Percentiles rank a stretch among this genome's conserved stretches.
Conservation (phyloP, 176 grass and related monocot genomes). For the Aegilops bicornis region DNA sequence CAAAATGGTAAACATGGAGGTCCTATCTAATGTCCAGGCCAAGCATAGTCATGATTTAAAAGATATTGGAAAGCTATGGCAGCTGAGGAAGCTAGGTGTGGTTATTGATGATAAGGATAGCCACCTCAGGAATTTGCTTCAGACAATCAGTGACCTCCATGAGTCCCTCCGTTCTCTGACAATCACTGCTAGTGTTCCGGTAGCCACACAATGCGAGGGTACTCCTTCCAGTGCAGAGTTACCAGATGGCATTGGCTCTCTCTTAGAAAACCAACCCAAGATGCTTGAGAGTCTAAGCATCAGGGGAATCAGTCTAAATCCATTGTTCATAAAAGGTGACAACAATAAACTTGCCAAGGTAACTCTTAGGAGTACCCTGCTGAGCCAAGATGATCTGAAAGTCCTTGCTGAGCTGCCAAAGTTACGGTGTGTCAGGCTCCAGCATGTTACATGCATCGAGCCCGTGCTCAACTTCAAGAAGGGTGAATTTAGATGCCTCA, state of each 20-base stretch:
- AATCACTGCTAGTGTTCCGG: not conserved
- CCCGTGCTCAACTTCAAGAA: not conserved
- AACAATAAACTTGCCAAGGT: not conserved
- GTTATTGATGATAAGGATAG: not conserved
- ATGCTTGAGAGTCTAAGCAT: constrained; percentile 20
- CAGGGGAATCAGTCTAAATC: not conserved
- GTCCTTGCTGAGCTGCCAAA: not conserved
- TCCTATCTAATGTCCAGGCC: not conserved
- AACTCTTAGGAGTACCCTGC: not conserved
- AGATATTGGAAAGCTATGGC: not conserved
- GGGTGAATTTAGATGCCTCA: not conserved
- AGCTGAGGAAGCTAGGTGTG: constrained; percentile 24
- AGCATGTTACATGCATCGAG: accelerated
- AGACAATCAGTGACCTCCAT: not conserved
- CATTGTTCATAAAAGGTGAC: accelerated
- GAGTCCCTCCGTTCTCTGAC: not conserved
- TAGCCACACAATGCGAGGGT: accelerated
- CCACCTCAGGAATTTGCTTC: not conserved
- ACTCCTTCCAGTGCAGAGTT: not conserved
- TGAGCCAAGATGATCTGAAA: not conserved
- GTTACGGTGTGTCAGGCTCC: not conserved
- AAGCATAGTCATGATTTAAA: not conserved
- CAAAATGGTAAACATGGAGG: not conserved
- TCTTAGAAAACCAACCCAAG: not conserved
- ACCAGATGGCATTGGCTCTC: not conserved